Conservation (phyloP, 345 rosid genomes). For the Linum tenue region DNA sequence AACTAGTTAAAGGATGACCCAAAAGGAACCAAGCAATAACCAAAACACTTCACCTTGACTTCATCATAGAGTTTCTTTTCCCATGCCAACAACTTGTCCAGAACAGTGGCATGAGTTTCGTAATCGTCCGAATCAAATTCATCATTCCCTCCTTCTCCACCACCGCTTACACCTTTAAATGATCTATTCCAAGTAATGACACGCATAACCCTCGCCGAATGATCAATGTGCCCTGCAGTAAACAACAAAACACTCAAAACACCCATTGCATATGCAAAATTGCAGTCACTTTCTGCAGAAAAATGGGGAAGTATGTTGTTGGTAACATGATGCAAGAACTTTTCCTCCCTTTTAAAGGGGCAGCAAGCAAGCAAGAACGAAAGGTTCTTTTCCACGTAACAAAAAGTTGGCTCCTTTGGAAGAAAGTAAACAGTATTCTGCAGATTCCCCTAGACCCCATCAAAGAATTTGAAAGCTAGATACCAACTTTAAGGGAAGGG, state of each 20-base stretch:
- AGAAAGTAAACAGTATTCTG: no score
- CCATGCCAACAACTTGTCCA: conserved; percentile 94
- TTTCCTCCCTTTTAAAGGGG: no score
- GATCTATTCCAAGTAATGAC: conserved; percentile 95
- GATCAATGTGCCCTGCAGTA: conserved; percentile 70
- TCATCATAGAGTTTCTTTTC: conserved; percentile 96
- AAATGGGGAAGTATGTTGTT: background rate
- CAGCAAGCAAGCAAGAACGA: no score
- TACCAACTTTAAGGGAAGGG: background rate
- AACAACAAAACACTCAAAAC: background rate
- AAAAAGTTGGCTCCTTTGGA: no score
- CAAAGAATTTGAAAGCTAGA: background rate
- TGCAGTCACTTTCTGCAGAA: background rate
- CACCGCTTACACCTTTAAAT: conserved; percentile 47
- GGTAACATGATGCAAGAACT: no score
- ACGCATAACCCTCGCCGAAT: conserved; percentile 87
- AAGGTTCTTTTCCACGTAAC: no score
- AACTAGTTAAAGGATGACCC: background rate
- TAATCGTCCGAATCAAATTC: conserved; percentile 60
- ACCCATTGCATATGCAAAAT: background rate
- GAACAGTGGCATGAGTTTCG: conserved; percentile 84
- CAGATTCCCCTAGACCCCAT: no score
- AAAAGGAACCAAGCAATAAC: background rate
- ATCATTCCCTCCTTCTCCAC: conserved; percentile 50
- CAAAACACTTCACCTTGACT: conserved; percentile 55